These are phyloP conservation scores for Eucalyptus camaldulensis DNA, from an alignment of 345 rosid genomes.

Conservation along the genomic window DNA sequence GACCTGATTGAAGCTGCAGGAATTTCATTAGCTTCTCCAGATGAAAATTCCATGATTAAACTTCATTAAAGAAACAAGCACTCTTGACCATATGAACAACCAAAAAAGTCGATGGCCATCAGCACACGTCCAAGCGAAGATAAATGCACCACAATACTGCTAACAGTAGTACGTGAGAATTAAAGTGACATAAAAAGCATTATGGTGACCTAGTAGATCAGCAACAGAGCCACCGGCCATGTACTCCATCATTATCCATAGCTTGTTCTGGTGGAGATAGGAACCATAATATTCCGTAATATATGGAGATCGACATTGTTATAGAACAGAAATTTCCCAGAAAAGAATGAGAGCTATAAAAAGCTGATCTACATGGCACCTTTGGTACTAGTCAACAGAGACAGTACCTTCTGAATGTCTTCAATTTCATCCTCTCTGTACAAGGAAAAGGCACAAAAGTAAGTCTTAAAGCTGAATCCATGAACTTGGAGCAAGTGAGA, in stretches of 20 bases:
- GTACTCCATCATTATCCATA: constrained; percentile 98
- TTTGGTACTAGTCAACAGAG: neutral
- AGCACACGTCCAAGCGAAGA: neutral
- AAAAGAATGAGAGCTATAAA: constrained; percentile 7
- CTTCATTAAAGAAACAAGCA: neutral
- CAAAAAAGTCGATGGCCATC: neutral
- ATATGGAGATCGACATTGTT: constrained; percentile 91
- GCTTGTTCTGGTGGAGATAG: constrained; percentile 89
- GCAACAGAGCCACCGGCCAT: constrained; percentile 99
- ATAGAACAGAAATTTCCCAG: constrained; percentile 94
- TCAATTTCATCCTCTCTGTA: constrained; percentile 97
- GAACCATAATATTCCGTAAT: constrained; percentile 97
- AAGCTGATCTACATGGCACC: neutral
- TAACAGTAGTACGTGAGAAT: neutral
- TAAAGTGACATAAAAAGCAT: neutral
- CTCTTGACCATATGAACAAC: neutral
- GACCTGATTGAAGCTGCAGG: constrained; percentile 88
- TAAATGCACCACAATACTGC: neutral
- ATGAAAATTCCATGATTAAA: neutral
- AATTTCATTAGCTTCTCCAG: constrained; percentile 3
- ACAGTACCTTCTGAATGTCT: constrained; percentile 89
- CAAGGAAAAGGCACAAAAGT: neutral
- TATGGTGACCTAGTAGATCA: constrained; percentile 77
- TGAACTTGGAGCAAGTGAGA: neutral
- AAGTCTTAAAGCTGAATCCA: neutral